Conservation (phyloP, 345 rosid species). For the Moricandia moricandioides region DNA sequence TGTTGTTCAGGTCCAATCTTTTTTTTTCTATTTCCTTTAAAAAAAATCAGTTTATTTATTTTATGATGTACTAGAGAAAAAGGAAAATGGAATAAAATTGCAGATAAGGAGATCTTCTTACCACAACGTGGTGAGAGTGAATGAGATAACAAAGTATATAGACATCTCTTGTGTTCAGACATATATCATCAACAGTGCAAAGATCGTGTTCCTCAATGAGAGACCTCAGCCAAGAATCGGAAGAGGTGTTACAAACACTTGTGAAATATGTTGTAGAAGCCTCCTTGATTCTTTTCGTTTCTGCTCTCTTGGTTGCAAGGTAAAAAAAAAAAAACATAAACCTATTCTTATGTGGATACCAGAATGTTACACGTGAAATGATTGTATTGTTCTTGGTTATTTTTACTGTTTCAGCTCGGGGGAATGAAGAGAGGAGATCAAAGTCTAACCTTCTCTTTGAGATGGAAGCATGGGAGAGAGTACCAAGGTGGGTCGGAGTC, state of each 20-base stretch:
- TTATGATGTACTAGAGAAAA: background rate
- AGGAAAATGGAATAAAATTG: background rate
- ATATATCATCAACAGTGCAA: slow-evolving; percentile 90
- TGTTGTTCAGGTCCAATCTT: slow-evolving; percentile 59
- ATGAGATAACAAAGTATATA: slow-evolving; percentile 76
- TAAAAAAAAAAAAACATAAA: background rate
- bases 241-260: slow-evolving; percentile 89
- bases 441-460: slow-evolving; percentile 58
- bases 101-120: slow-evolving; percentile 93
- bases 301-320: slow-evolving; percentile 93
- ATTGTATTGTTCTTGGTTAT: background rate
- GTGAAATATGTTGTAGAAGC: slow-evolving; percentile 81
- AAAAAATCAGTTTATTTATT: background rate
- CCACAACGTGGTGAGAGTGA: slow-evolving; percentile 91
- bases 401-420: slow-evolving; percentile 51
- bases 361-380: too few species aligned
- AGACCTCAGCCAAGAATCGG: slow-evolving; percentile 93
- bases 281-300: slow-evolving; percentile 90
- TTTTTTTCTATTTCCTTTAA: background rate
- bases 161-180: slow-evolving; percentile 87
- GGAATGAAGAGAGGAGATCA: slow-evolving; percentile 73
- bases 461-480: slow-evolving; percentile 50
- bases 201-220: slow-evolving; percentile 81
- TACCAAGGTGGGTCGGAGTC: slow-evolving; percentile 63
- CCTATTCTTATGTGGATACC: too few species aligned